These are phyloP conservation scores for Theileria equi DNA, from an alignment of 169 alveolate species.

Conservation along the genomic window DNA sequence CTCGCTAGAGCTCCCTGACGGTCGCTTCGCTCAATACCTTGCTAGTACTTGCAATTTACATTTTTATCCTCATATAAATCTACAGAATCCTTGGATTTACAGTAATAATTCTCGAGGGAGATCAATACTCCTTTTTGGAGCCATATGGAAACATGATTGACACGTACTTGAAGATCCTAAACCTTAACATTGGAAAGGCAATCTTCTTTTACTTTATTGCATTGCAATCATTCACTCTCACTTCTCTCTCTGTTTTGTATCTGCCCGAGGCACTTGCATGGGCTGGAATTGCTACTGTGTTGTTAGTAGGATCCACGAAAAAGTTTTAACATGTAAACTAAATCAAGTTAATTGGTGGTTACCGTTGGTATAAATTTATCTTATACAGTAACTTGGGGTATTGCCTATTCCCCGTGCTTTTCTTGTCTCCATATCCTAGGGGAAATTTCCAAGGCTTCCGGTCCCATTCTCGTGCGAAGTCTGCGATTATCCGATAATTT, in stretches of 20 bases:
- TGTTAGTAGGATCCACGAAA: neutral
- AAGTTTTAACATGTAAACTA: neutral
- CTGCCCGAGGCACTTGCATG: constrained; percentile 32
- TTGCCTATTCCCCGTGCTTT: constrained; percentile 42
- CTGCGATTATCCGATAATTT: constrained; percentile 26
- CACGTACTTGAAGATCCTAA: constrained; percentile 41
- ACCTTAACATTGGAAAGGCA: constrained; percentile 25
- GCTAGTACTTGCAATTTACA: neutral
- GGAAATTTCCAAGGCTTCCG: constrained; percentile 22
- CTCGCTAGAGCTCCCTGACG: too few relatives aligned
- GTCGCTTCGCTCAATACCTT: neutral
- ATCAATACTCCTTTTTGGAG: constrained; percentile 53
- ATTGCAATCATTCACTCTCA: constrained; percentile 25
- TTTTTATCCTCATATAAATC: constrained; percentile 1
- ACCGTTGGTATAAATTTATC: too few relatives aligned
- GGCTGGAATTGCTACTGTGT: constrained; percentile 28
- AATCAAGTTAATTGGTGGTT: too few relatives aligned
- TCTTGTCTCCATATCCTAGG: constrained; percentile 35
- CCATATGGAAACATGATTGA: constrained; percentile 50
- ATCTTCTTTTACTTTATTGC: constrained; percentile 46
- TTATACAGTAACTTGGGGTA: too few relatives aligned
- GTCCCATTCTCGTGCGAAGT: constrained; percentile 16
- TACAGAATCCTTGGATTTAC: constrained; percentile 46
- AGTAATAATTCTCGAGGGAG: constrained; percentile 51
- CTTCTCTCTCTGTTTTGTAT: constrained; percentile 47